Evolutionary conservation across 192 early-diverging fungal species (phyloP).

Genomic region (Coemansia sp.): DNA sequence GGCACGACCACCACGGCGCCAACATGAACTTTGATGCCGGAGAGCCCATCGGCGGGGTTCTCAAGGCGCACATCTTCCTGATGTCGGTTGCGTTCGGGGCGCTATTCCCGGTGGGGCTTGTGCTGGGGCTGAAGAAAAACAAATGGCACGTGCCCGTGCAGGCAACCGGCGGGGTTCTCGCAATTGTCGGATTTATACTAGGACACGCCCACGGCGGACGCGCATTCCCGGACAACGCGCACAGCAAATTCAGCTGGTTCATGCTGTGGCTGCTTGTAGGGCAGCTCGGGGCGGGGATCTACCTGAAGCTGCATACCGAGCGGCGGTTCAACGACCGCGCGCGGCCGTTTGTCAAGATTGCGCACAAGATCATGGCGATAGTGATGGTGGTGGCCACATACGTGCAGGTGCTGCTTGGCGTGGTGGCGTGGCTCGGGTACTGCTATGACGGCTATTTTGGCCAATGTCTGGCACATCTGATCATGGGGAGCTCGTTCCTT

Average conservation of each 20-base stretch:
- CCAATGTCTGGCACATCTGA: conserved; percentile 70
- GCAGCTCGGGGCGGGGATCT: conserved; percentile 59
- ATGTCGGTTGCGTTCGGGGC: conserved; percentile 53
- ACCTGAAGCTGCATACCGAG: conserved; percentile 63
- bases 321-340: conserved; percentile 55
- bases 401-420: conserved; percentile 65
- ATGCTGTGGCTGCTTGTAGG: conserved; percentile 57
- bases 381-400: conserved; percentile 60
- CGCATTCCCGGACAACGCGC: conserved; percentile 63
- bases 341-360: conserved; percentile 51
- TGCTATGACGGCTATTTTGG: conserved; percentile 64
- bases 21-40: conserved; percentile 52
- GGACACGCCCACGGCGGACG: conserved; percentile 65
- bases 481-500: conserved; percentile 72
- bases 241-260: conserved; percentile 63
- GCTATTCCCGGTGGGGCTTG: conserved; percentile 57
- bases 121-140: conserved; percentile 59
- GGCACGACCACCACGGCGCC: conserved; percentile 52
- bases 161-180: conserved; percentile 48
- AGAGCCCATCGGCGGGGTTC: conserved; percentile 46
- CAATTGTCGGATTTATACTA: conserved; percentile 58
- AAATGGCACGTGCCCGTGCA: conserved; percentile 67
- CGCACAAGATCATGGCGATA: conserved; percentile 58
- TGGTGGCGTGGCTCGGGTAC: conserved; percentile 62
- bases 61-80: conserved; percentile 48